A percentile compares a stretch with the other conserved stretches of the same genome.
These are phyloP conservation scores for Claviceps digitariae DNA, from an alignment of 2,329 filamentous ascomycete genomes.

Conservation along the genomic window DNA sequence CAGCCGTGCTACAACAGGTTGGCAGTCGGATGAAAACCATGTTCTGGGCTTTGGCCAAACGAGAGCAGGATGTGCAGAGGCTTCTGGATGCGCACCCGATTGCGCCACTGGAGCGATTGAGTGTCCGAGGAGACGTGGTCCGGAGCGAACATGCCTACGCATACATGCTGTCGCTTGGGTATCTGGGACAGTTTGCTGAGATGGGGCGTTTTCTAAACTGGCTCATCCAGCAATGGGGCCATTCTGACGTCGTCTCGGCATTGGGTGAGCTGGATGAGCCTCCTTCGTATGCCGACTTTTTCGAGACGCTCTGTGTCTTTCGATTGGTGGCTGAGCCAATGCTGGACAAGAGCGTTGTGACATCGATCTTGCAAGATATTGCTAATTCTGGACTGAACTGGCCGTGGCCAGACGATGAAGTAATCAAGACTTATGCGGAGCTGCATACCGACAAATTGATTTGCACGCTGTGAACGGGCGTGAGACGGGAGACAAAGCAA, in stretches of 20 bases:
- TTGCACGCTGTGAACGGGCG: slow-evolving; percentile 12
- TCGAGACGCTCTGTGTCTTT: slow-evolving; percentile 31
- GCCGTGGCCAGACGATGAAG: slow-evolving; percentile 26
- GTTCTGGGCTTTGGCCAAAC: slow-evolving; percentile 13
- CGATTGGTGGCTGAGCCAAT: slow-evolving; percentile 32
- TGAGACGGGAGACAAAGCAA: slow-evolving; percentile 1
- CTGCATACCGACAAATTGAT: slow-evolving; percentile 14
- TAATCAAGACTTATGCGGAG: slow-evolving; percentile 21
- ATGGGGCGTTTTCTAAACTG: slow-evolving; percentile 45
- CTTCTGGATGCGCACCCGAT: slow-evolving; percentile 11
- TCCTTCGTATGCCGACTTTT: slow-evolving; percentile 20
- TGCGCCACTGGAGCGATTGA: slow-evolving; percentile 20
- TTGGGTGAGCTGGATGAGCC: slow-evolving; percentile 21
- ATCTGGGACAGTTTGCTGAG: slow-evolving; percentile 43
- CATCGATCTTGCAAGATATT: slow-evolving; percentile 16
- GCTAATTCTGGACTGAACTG: slow-evolving; percentile 14
- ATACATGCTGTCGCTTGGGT: slow-evolving; percentile 51
- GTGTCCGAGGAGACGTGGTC: slow-evolving; percentile 19
- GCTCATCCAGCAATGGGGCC: slow-evolving; percentile 37
- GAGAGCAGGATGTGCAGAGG: slow-evolving; percentile 12
- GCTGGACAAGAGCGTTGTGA: slow-evolving; percentile 20
- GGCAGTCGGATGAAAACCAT: slow-evolving; percentile 14
- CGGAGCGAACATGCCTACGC: slow-evolving; percentile 31
- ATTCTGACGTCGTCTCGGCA: slow-evolving; percentile 20
- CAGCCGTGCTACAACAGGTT: slow-evolving; percentile 10